phyloP scores from a whole-genome alignment of 1,139 yeast species.

The Candida frijolesensis region DNA sequence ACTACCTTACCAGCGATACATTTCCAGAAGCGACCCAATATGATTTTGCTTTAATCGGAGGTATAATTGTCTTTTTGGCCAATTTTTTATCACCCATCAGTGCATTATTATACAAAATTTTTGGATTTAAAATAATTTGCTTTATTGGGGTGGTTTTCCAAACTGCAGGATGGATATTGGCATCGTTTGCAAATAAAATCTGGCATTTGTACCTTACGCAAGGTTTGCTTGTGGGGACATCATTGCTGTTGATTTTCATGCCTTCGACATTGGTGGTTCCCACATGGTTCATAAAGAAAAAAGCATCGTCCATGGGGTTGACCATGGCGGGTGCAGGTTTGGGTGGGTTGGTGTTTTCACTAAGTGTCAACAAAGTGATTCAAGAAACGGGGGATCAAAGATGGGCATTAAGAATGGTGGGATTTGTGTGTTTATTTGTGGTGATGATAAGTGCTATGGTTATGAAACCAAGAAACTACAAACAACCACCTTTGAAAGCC shows the following conservation, averaged over 20 bases:
- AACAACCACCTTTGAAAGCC: slow-evolving; percentile 27
- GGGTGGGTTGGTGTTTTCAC: slow-evolving; percentile 63
- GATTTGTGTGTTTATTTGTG: slow-evolving; percentile 47
- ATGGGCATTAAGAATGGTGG: slow-evolving; percentile 70
- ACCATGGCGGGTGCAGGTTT: slow-evolving; percentile 62
- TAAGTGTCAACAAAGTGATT: slow-evolving; percentile 50
- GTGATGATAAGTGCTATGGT: slow-evolving; percentile 37
- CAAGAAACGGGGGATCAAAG: slow-evolving; percentile 55
- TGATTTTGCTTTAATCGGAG: slow-evolving; percentile 73
- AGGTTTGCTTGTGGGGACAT: slow-evolving; percentile 65
- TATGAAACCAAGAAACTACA: slow-evolving; percentile 47
- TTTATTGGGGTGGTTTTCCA: slow-evolving; percentile 52
- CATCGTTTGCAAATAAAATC: slow-evolving; percentile 60
- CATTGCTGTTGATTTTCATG: slow-evolving; percentile 60
- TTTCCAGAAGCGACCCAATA: slow-evolving; percentile 60
- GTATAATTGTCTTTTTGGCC: slow-evolving; percentile 60
- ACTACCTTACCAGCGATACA: slow-evolving; percentile 45
- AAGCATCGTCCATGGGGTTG: slow-evolving; percentile 62
- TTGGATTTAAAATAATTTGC: slow-evolving; percentile 41
- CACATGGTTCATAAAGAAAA: slow-evolving; percentile 60
- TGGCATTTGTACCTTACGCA: slow-evolving; percentile 74
- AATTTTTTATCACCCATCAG: slow-evolving; percentile 60
- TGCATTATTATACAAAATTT: slow-evolving; percentile 32
- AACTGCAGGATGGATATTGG: slow-evolving; percentile 59
- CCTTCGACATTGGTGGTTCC: slow-evolving; percentile 63